Conservation (phyloP, 176 grass and related monocot species). For the Zizania latifolia region DNA sequence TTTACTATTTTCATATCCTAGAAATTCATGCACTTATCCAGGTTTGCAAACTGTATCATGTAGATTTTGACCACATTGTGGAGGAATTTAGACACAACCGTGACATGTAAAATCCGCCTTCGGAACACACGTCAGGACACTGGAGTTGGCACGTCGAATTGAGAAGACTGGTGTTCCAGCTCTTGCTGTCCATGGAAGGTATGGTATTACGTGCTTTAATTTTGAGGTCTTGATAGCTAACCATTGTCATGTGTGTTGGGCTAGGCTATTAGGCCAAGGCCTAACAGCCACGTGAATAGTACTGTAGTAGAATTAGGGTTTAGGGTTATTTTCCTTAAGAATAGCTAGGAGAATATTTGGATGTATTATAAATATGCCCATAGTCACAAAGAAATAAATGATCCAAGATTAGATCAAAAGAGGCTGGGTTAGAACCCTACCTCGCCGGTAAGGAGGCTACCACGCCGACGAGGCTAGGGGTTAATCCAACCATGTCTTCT, state of each 20-base stretch:
- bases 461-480: no score
- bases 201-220: not conserved
- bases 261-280: no score
- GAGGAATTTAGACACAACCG: constrained; percentile 65
- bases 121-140: constrained; percentile 55
- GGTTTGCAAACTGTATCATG: constrained; percentile 28
- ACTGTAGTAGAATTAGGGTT: no score
- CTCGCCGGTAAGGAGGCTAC: no score
- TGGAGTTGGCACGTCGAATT: constrained; percentile 75
- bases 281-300: no score
- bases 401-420: no score
- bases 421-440: no score
- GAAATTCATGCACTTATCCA: constrained; percentile 23
- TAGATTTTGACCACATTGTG: constrained; percentile 93
- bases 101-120: constrained; percentile 97
- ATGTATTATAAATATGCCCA: no score
- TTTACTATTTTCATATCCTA: constrained; percentile 6
- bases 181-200: constrained; percentile 94
- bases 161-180: constrained; percentile 89
- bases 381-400: no score
- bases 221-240: constrained; percentile 18
- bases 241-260: not conserved
- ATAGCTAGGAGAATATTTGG: no score
- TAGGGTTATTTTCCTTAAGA: no score
- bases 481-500: no score